Evolutionary conservation across 169 alveolate genomes (phyloP).

Genomic region (Cryptosporidium baileyi): DNA sequence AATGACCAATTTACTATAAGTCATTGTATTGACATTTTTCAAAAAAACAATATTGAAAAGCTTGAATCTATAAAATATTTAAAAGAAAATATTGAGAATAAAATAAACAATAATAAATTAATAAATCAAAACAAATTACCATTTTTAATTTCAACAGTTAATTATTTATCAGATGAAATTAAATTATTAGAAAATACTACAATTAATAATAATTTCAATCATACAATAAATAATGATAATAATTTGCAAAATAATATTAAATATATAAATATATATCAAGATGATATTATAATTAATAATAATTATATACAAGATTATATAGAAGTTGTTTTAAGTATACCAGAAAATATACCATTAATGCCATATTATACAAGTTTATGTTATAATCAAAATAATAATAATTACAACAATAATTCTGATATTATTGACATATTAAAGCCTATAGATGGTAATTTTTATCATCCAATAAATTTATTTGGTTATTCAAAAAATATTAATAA

Average conservation of each 20-base stretch:
- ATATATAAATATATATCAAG: neutral
- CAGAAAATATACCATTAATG: slow-evolving; percentile 11
- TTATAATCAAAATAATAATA: neutral
- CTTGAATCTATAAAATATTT: neutral
- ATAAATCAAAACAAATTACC: neutral
- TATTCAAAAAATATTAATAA: neutral
- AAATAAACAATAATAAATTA: neutral
- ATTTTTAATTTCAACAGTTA: neutral
- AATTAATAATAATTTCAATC: neutral
- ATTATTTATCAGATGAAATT: slow-evolving; percentile 13
- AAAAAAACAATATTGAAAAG: neutral
- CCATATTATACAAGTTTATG: slow-evolving; percentile 41
- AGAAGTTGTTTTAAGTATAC: slow-evolving; percentile 38
- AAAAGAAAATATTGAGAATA: neutral
- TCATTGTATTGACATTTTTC: neutral
- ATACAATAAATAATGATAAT: neutral
- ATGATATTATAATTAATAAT: slow-evolving; percentile 2
- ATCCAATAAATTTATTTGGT: slow-evolving; percentile 39
- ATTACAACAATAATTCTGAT: neutral
- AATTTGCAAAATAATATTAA: neutral
- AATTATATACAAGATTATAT: slow-evolving; percentile 24
- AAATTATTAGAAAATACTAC: neutral
- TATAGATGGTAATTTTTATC: slow-evolving; percentile 34
- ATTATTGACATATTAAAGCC: neutral
- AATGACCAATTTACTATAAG: neutral